These are phyloP conservation scores for Gremmenia infestans DNA, from an alignment of 2,329 filamentous ascomycete genomes.

Conservation along the genomic window DNA sequence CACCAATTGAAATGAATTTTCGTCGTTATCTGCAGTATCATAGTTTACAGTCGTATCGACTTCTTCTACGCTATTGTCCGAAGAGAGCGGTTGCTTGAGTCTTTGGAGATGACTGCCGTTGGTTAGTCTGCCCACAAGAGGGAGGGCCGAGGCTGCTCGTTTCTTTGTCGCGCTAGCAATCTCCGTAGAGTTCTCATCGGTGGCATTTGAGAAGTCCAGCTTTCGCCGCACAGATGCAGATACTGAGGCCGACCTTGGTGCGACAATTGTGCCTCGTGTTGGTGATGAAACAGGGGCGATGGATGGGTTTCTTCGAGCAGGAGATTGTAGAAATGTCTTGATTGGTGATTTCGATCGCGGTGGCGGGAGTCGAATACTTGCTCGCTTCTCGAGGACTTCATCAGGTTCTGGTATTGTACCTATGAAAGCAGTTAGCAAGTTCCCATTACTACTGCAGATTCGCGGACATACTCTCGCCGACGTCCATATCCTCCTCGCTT, in stretches of 20 bases:
- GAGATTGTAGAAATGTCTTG: constrained; percentile 32
- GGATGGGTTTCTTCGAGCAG: constrained; percentile 31
- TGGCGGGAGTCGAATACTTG: constrained; percentile 27
- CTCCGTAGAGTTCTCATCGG: constrained; percentile 13
- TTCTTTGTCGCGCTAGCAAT: constrained; percentile 13
- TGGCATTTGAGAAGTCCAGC: constrained; percentile 29
- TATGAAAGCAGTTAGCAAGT: constrained; percentile 24
- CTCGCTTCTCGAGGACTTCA: constrained; percentile 34
- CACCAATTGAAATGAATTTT: constrained; percentile 22
- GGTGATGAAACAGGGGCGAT: constrained; percentile 29
- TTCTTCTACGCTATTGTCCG: constrained; percentile 25
- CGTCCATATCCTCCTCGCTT: constrained; percentile 56
- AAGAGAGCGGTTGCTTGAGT: constrained; percentile 2
- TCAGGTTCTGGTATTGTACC: constrained; percentile 46
- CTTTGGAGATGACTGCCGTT: constrained; percentile 19
- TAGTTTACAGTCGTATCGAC: background rate
- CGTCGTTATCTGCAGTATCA: constrained; percentile 45
- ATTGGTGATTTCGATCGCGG: constrained; percentile 32
- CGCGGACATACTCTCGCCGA: constrained; percentile 50
- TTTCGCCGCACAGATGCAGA: constrained; percentile 26
- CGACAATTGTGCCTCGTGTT: constrained; percentile 23
- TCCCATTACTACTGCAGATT: background rate
- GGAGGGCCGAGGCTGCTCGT: constrained; percentile 13
- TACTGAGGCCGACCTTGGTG: constrained; percentile 19
- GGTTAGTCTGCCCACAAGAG: constrained; percentile 13